Evolutionary conservation across 2,329 filamentous ascomycete species (phyloP).

Genomic region (Plenodomus biglobosus): DNA sequence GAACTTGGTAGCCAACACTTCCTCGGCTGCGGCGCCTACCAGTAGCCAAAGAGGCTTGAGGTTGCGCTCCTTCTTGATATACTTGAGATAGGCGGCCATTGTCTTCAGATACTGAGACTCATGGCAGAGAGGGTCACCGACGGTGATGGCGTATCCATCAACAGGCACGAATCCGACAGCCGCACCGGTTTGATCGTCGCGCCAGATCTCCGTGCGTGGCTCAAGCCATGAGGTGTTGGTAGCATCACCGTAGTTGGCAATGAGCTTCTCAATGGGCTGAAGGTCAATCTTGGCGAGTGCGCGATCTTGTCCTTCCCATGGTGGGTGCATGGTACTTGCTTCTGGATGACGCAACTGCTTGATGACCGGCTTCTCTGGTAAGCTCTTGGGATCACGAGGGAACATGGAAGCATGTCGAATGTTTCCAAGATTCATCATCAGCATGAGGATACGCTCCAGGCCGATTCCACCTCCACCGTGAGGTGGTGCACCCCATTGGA

Average conservation of each 20-base stretch:
- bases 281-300: slow-evolving; percentile 55
- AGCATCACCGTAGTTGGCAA: slow-evolving; percentile 93
- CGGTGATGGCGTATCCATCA: slow-evolving; percentile 77
- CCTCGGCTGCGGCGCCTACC: slow-evolving; percentile 75
- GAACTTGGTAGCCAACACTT: slow-evolving; percentile 75
- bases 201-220: slow-evolving; percentile 84
- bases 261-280: slow-evolving; percentile 79
- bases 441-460: slow-evolving; percentile 83
- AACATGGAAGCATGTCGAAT: slow-evolving; percentile 87
- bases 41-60: slow-evolving; percentile 88
- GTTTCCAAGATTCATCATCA: slow-evolving; percentile 83
- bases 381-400: slow-evolving; percentile 83
- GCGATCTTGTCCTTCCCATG: slow-evolving; percentile 60
- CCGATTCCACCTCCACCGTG: slow-evolving; percentile 90
- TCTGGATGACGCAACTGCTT: slow-evolving; percentile 79
- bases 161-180: slow-evolving; percentile 81
- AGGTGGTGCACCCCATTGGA: slow-evolving; percentile 84
- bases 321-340: slow-evolving; percentile 74
- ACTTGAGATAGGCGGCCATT: slow-evolving; percentile 72
- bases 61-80: slow-evolving; percentile 68
- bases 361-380: slow-evolving; percentile 67
- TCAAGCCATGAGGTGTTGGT: slow-evolving; percentile 94
- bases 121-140: slow-evolving; percentile 86
- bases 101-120: slow-evolving; percentile 72
- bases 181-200: slow-evolving; percentile 75